Percentiles rank a stretch among this genome's conserved stretches.
Evolutionary conservation across 768 basidiomycete species (phyloP).

Genomic region (Lepiota subincarnata): DNA sequence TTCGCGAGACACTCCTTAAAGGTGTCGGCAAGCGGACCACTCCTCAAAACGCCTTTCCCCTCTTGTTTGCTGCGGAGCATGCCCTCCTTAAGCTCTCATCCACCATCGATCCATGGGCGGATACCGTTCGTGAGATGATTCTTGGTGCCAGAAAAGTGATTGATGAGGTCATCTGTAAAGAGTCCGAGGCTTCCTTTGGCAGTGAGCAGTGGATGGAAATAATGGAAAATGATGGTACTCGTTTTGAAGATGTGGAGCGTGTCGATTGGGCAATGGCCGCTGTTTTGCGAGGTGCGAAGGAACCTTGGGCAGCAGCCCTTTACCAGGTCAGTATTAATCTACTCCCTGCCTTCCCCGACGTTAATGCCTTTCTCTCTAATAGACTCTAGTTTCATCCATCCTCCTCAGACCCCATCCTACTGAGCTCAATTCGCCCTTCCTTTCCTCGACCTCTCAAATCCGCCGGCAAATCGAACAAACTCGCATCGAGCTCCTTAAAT

Average conservation of each 20-base stretch:
- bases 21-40: constrained; percentile 69
- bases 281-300: constrained; percentile 56
- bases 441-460: constrained; percentile 66
- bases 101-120: constrained; percentile 70
- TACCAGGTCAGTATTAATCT: constrained; percentile 60
- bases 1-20: constrained; percentile 65
- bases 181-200: constrained; percentile 63
- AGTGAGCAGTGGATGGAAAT: constrained; percentile 70
- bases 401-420: constrained; percentile 64
- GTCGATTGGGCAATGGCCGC: constrained; percentile 74
- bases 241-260: constrained; percentile 75
- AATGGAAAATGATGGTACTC: constrained; percentile 66
- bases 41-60: constrained; percentile 59
- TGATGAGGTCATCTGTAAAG: constrained; percentile 55
- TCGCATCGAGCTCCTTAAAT: constrained; percentile 59
- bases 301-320: constrained; percentile 57
- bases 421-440: constrained; percentile 54
- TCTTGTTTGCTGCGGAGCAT: constrained; percentile 64
- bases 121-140: constrained; percentile 64
- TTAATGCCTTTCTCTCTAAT: constrained; percentile 1
- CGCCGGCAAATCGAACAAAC: constrained; percentile 73
- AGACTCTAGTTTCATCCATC: constrained; percentile 72
- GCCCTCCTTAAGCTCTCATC: constrained; percentile 51
- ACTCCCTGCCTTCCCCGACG: not conserved
- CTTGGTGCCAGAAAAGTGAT: constrained; percentile 54